Base-by-base conservation (phyloP, 2,329 filamentous ascomycete genomes). In the Leptographium wingfieldii region DNA sequence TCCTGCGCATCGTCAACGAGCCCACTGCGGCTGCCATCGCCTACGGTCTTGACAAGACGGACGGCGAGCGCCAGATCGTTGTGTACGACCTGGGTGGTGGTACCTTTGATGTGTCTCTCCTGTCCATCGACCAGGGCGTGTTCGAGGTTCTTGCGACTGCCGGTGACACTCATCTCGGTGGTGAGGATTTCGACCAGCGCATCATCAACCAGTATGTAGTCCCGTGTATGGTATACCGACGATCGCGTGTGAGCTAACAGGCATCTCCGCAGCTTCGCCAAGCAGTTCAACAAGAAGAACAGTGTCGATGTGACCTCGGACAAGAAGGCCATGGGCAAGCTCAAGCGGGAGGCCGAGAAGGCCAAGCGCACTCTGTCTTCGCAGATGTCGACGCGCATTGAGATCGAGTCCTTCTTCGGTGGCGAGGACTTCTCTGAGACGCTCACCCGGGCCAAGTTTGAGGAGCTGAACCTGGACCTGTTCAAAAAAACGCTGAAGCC, bases 401-500 rank as follows among this genome's bases (percentile, higher is more conserved):
- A 97, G 79, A 96, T 99, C 66, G 94, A 99, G 77, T 87, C 90
- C 67, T 95, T 99, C 88, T 88, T 90, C 78, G 85, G 95, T 69
- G 94, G 94, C 80, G 87, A 95, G 67, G 94, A 97, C 76, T 96
- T 97, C 82, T 96, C 92, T 56, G 92, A 97, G 85, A 96, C 91
- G 64, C 84, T 99, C 58, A 96, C 92, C 74, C 90, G 92, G 69
- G 94, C 94, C 82, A 97, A 97, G 84, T 97, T 99, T 71, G 94
- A 99, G 80, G 92, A 97, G 79, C 84, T 97, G 69, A 97, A 97
- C 88, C 92, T 92, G 69, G 92, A 97, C 71, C 86, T 97, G 64
- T 97, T 97, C 87, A 96, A 96, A 87, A 95, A 94, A 84, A 97
- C 94, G 61, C 84, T 97, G 67, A 96, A 96, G 85, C 92, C 94